Evolutionary conservation across 805 yeast species (phyloP).

Genomic region (Myxozyma mucilagina): DNA sequence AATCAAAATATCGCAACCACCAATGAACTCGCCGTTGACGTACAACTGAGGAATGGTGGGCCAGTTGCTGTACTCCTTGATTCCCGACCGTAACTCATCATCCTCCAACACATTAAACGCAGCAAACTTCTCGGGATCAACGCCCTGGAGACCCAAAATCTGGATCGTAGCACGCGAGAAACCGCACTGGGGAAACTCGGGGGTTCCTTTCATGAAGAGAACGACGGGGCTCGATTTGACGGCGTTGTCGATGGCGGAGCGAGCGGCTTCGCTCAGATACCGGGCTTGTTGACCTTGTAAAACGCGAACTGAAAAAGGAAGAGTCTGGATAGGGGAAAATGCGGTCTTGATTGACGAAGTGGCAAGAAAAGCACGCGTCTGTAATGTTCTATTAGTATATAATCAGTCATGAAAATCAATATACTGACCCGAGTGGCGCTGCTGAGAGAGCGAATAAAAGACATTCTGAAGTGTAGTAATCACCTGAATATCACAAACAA

Average conservation of each 20-base stretch:
- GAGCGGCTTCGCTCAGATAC: constrained; percentile 73
- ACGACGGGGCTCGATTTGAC: constrained; percentile 90
- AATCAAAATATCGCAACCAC: constrained; percentile 95
- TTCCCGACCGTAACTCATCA: constrained; percentile 88
- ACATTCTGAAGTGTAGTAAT: constrained; percentile 1
- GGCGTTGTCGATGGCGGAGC: constrained; percentile 81
- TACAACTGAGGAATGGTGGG: constrained; percentile 98
- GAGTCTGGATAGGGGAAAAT: constrained; percentile 1
- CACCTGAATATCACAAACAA: not conserved
- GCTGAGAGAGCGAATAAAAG: constrained; percentile 14
- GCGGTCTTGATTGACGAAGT: constrained; percentile 9
- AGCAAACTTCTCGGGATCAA: constrained; percentile 93
- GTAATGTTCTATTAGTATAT: not conserved
- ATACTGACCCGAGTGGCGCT: constrained; percentile 17
- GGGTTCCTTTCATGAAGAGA: constrained; percentile 97
- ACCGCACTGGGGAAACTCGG: constrained; percentile 97
- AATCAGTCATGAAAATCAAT: not conserved
- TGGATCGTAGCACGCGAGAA: constrained; percentile 94
- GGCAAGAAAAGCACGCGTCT: constrained; percentile 16
- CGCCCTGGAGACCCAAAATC: constrained; percentile 93
- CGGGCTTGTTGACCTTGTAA: constrained; percentile 40
- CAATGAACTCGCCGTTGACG: constrained; percentile 83
- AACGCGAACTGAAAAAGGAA: constrained; percentile 13
- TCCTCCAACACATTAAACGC: constrained; percentile 97
- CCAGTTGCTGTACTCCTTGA: constrained; percentile 95